Evolutionary conservation across 345 rosid species (phyloP).

Genomic region (Fremontodendron californicum): DNA sequence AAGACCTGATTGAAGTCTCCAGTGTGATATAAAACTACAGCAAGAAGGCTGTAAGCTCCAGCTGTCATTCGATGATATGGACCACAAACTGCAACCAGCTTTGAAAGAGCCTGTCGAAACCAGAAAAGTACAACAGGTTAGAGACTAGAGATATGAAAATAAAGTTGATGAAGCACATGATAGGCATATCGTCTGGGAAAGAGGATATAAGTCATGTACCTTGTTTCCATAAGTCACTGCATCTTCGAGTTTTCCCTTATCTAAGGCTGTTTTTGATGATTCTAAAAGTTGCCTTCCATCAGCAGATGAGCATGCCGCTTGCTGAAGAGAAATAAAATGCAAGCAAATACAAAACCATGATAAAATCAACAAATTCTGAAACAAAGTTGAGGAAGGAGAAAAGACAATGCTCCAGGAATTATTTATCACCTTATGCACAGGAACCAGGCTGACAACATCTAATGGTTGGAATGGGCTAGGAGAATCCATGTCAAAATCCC

Average conservation of each 20-base stretch:
- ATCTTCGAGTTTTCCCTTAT: slow-evolving; percentile 99
- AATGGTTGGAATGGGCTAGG: slow-evolving; percentile 71
- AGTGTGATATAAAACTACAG: slow-evolving; percentile 95
- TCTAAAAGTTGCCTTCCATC: slow-evolving; percentile 98
- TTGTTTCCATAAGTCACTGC: slow-evolving; percentile 94
- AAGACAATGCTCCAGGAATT: not conserved
- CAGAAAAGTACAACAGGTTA: slow-evolving; percentile 19
- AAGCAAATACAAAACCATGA: slow-evolving; percentile 1
- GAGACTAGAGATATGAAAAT: not conserved
- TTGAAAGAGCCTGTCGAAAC: slow-evolving; percentile 77
- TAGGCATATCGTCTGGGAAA: slow-evolving; percentile 13
- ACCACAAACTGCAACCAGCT: slow-evolving; percentile 96
- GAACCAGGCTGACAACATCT: slow-evolving; percentile 87
- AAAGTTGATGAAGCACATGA: slow-evolving; percentile 2
- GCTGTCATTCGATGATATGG: slow-evolving; percentile 99
- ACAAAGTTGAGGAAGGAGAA: slow-evolving; percentile 12
- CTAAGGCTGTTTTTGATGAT: slow-evolving; percentile 97
- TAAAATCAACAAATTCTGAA: slow-evolving; percentile 7
- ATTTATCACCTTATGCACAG: slow-evolving; percentile 82
- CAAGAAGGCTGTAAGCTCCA: slow-evolving; percentile 99
- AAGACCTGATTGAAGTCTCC: slow-evolving; percentile 98
- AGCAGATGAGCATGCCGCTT: slow-evolving; percentile 99
- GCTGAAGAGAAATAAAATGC: slow-evolving; percentile 51
- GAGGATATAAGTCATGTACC: slow-evolving; percentile 39
- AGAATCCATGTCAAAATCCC: slow-evolving; percentile 98